Evolutionary conservation across 495 filamentous ascomycete species (phyloP), one percentile per base, ranked within the genome.

Genomic region (Xylaria cubensis): DNA sequence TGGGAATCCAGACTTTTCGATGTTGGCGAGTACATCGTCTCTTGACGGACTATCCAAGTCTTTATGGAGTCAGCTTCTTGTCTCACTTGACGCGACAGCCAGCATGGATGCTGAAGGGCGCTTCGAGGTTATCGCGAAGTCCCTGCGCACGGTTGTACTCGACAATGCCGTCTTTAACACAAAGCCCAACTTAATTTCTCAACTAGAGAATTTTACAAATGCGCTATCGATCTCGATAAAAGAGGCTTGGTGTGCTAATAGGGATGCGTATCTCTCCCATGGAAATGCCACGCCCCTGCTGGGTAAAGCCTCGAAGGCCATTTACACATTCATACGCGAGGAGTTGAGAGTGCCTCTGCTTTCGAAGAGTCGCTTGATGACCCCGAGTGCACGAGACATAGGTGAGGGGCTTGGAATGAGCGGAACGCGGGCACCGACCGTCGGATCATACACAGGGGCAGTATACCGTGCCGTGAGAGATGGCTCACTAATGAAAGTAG

Each of bases 381-480:
- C 51, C 2, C 36, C 51, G 1, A 42, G 2, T 34, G 1, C 4
- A 32, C 7, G n/a, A 42, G 1, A 36, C 36, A 2, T 34, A 34
- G 1, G 19, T 9, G 17, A 36, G n/a, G 15, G 46, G 62, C n/a
- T 7, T 8, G 3, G 68, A n/a, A n/a, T n/a, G 15, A 13, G 44
- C 1, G 61, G 61, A 9, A 24, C 19, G 41, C 67, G 32, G 59
- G 69, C 70, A 15, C 70, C 70, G n/a, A 72, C 70, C 2, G 36
- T 67, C 8, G 70, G 70, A 7, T 72, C 70, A 7, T 72, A 48
- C 34, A 72, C 46, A 2, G 62, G 63, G 10, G 70, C 50, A 24
- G 70, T 72, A 19, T 44, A 58, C 21, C 62, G 70, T 17, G 50
- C 70, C 12, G 17, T 72, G 21, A 66, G 8, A 21, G 70, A 72